Base-by-base conservation (phyloP, 1,139 yeast genomes). In the Saccharomyces hybrid region DNA sequence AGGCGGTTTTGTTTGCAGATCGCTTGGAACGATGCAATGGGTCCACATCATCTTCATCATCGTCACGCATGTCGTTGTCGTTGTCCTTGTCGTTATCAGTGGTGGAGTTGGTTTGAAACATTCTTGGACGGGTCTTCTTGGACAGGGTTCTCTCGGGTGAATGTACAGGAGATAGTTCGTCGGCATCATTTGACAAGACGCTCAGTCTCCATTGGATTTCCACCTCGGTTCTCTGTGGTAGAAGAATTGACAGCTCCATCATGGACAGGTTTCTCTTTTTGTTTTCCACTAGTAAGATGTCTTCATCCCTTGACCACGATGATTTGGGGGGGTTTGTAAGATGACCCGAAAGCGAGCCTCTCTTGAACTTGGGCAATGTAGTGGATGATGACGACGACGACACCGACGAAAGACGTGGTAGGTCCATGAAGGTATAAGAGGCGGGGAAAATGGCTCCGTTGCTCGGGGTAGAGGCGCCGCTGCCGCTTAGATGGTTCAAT, bases 231-330 rank as follows among this genome's bases (percentile, higher is more conserved):
- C 89, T 78, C 58, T 80, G 81, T 4, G 93, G 91, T 50, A 89
- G 73, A 52, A 88, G 71, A 42, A 88, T 82, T 8, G 87, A 80
- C 50, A 89, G 74, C 68, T 89, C 96, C n/a, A 88, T 88, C 62
- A 86, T 78, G 34, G 87, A 78, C 44, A 89, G 72, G 57, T 85
- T 60, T 75, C 76, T 47, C 79, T 74, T 49, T 53, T 91, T 76
- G 56, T 81, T 78, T 52, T 79, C 74, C 48, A 86, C 68, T 55
- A 89, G 72, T 57, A 86, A 83, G 64, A 86, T 93, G 68, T 89
- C 96, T 62, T 88, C 96, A 71, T 80, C 79, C 1, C 79, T 47
- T 0, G 72, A 61, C 76, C 76, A 73, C 11, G 59, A 19, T 11
- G 44, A 38, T 4, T 24, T 24, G 26, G 5, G 6, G 26, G 44